Conservation (phyloP, 257 asterid species). For the Gentiana dahurica region DNA sequence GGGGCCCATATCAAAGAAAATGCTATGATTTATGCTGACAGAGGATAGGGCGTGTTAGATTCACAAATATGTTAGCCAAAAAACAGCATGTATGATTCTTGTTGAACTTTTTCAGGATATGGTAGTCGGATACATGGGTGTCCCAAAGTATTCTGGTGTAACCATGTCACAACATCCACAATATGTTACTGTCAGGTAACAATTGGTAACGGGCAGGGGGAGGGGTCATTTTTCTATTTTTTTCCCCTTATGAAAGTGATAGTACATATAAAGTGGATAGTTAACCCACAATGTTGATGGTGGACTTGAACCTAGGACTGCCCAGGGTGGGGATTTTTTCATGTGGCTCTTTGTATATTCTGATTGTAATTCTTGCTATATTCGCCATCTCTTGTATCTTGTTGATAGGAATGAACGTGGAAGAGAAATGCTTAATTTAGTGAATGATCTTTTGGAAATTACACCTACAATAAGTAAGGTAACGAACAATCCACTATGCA, state of each 20-base stretch:
- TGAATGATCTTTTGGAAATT: slow-evolving; percentile 80
- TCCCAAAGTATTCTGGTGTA: slow-evolving; percentile 79
- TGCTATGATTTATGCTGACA: no score
- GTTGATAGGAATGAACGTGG: slow-evolving; percentile 90
- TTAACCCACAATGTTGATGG: no score
- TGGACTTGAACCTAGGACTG: no score
- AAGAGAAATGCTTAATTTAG: slow-evolving; percentile 81
- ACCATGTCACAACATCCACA: slow-evolving; percentile 95
- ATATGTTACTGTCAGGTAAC: slow-evolving; percentile 85
- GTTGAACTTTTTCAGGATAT: slow-evolving; percentile 55
- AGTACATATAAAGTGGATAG: no score
- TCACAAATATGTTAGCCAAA: no score
- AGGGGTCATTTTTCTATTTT: no score
- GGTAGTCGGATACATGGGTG: slow-evolving; percentile 99
- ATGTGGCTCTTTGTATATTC: no score
- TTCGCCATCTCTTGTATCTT: slow-evolving; percentile 5
- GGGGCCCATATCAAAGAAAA: no score
- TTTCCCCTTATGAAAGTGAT: no score
- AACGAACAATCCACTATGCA: slow-evolving; percentile 13
- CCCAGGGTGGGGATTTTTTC: no score
- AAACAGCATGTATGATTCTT: slow-evolving; percentile 5
- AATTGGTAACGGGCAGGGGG: slow-evolving; percentile 5
- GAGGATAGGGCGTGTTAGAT: no score
- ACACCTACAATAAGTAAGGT: slow-evolving; percentile 82
- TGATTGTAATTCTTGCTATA: no score